Evolutionary conservation across 192 early-diverging fungal species (phyloP).

Genomic region (Pecoramyces ruminantium): DNA sequence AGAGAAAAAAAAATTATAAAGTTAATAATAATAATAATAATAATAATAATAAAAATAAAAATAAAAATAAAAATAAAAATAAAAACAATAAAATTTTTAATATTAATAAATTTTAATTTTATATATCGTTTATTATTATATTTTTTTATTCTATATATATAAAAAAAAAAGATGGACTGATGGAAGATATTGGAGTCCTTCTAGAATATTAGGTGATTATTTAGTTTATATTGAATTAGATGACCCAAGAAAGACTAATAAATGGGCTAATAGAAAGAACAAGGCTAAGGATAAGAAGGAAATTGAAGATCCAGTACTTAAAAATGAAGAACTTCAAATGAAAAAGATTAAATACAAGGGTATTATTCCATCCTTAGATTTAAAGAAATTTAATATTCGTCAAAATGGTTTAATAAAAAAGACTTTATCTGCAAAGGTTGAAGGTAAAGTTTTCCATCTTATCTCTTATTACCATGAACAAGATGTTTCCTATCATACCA

Average conservation of each 20-base stretch:
- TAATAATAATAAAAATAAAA: no score
- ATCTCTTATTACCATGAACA: background rate
- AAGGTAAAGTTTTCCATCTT: background rate
- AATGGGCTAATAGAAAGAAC: background rate
- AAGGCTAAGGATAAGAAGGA: background rate
- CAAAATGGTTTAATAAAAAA: background rate
- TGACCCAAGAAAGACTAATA: background rate
- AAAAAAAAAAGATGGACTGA: constrained; percentile 48
- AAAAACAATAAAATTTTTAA: no score
- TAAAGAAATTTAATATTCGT: background rate
- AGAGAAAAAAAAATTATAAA: no score
- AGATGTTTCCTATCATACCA: background rate
- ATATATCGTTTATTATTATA: no score
- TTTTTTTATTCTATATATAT: no score
- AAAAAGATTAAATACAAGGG: background rate
- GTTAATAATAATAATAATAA: no score
- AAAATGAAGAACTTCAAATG: background rate
- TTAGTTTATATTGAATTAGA: constrained; percentile 58
- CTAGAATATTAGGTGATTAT: constrained; percentile 64
- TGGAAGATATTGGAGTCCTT: constrained; percentile 65
- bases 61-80: no score
- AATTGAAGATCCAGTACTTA: background rate
- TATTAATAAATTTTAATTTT: no score
- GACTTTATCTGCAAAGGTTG: background rate
- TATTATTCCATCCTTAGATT: background rate